These are phyloP conservation scores for Fusarium bulbicola DNA, from an alignment of 2,329 filamentous ascomycete genomes.

Conservation along the genomic window DNA sequence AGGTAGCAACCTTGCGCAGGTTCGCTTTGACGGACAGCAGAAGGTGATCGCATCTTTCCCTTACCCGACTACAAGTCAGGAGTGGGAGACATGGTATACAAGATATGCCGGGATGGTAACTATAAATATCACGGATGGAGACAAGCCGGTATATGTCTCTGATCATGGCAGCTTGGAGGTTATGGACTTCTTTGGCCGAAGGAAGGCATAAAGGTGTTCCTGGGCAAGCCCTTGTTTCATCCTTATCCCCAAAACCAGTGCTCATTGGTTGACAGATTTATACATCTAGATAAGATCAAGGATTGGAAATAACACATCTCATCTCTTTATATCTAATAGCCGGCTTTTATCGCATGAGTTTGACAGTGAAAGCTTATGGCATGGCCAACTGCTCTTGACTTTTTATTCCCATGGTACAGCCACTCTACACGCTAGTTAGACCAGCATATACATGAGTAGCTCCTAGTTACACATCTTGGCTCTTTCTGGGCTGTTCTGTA, in stretches of 20 bases:
- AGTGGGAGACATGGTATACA: background rate
- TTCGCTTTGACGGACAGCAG: background rate
- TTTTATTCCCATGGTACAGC: no score
- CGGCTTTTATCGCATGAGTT: background rate
- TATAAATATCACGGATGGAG: background rate
- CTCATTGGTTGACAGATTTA: accelerated
- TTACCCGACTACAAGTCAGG: background rate
- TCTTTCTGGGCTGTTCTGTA: accelerated
- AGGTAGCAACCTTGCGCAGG: background rate
- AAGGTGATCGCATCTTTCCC: background rate
- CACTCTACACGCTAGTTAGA: accelerated
- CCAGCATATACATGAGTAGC: background rate
- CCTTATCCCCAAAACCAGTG: background rate
- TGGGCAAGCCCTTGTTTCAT: no score
- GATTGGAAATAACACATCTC: background rate
- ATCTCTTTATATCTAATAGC: no score
- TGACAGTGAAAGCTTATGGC: background rate
- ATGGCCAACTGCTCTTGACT: background rate
- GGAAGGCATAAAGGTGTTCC: background rate
- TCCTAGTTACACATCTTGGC: no score
- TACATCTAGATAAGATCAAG: accelerated
- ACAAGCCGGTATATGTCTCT: background rate
- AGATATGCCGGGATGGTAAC: background rate
- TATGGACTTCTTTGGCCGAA: background rate
- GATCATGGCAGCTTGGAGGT: background rate